Conservation (phyloP, 2,329 filamentous ascomycete species). For the Aspergillus sojae region DNA sequence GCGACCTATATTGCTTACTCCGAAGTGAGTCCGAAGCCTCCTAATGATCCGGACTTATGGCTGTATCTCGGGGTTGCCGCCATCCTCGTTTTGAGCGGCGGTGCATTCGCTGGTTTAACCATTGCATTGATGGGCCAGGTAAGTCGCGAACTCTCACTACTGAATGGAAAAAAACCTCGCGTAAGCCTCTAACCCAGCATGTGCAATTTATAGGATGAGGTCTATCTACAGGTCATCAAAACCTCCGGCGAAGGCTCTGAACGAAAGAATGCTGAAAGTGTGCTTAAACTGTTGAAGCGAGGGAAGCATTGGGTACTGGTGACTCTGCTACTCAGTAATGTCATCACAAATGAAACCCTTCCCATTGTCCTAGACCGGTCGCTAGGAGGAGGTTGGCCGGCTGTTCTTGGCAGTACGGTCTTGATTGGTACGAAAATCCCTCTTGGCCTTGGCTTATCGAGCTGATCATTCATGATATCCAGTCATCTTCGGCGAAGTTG, state of each 20-base stretch:
- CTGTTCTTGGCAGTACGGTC: slow-evolving; percentile 88
- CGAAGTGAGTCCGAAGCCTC: slow-evolving; percentile 52
- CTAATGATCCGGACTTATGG: slow-evolving; percentile 70
- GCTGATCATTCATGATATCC: slow-evolving; percentile 12
- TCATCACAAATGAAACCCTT: slow-evolving; percentile 95
- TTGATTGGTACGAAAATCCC: slow-evolving; percentile 72
- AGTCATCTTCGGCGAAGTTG: slow-evolving; percentile 98
- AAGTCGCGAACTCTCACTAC: slow-evolving; percentile 14
- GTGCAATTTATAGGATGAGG: slow-evolving; percentile 68
- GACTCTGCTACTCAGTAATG: slow-evolving; percentile 89
- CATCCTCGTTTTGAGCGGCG: slow-evolving; percentile 80
- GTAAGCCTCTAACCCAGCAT: not conserved
- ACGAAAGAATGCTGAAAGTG: slow-evolving; percentile 79
- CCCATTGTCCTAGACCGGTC: slow-evolving; percentile 94
- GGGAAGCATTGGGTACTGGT: slow-evolving; percentile 99
- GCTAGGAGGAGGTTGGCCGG: slow-evolving; percentile 90
- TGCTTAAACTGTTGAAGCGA: slow-evolving; percentile 75
- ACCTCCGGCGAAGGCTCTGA: slow-evolving; percentile 83
- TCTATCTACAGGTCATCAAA: slow-evolving; percentile 93
- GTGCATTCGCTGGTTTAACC: slow-evolving; percentile 92
- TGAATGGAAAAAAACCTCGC: not conserved
- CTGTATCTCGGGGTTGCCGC: slow-evolving; percentile 78
- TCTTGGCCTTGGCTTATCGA: not conserved
- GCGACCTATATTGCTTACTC: slow-evolving; percentile 20
- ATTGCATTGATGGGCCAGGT: slow-evolving; percentile 65